Conservation (phyloP, 2,329 filamentous ascomycete genomes). For the Catunica adiposa region DNA sequence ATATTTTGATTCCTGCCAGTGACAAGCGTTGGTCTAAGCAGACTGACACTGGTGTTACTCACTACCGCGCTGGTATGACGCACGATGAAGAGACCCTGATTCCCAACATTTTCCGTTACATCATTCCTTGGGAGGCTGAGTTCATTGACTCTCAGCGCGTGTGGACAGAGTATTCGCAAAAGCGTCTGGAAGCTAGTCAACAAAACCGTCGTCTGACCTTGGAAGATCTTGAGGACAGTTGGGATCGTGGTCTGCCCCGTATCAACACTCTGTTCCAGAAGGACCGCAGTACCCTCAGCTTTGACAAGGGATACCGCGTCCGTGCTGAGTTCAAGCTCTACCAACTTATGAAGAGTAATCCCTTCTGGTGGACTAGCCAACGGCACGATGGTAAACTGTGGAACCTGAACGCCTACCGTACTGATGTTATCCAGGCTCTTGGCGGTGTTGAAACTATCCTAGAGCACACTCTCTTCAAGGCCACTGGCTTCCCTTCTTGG, state of each 20-base stretch:
- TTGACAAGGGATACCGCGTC: slow-evolving; percentile 95
- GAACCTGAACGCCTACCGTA: slow-evolving; percentile 91
- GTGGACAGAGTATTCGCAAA: slow-evolving; percentile 98
- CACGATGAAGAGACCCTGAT: slow-evolving; percentile 96
- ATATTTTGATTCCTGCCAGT: slow-evolving; percentile 91
- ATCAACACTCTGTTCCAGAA: slow-evolving; percentile 99
- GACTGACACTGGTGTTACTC: slow-evolving; percentile 90
- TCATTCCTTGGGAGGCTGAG: slow-evolving; percentile 97
- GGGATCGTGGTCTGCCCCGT: slow-evolving; percentile 91
- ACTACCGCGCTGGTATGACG: slow-evolving; percentile 94
- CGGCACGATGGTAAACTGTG: slow-evolving; percentile 93
- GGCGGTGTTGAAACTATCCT: slow-evolving; percentile 96
- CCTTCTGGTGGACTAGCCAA: slow-evolving; percentile 98
- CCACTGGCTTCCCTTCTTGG: slow-evolving; percentile 92
- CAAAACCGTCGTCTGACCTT: slow-evolving; percentile 89
- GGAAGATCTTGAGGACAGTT: slow-evolving; percentile 93
- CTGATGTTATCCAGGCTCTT: slow-evolving; percentile 89
- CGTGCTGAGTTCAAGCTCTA: slow-evolving; percentile 97
- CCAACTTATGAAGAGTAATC: slow-evolving; percentile 97
- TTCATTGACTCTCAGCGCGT: slow-evolving; percentile 98
- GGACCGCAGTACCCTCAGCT: slow-evolving; percentile 87
- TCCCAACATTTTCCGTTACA: slow-evolving; percentile 97
- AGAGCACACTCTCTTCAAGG: slow-evolving; percentile 92
- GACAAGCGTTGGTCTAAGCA: slow-evolving; percentile 98
- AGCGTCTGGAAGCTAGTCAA: slow-evolving; percentile 89